A percentile compares a stretch with the other conserved stretches of the same genome.
Conservation (phyloP, 108 stramenopile genomes). For the Epithemia pelagica region DNA sequence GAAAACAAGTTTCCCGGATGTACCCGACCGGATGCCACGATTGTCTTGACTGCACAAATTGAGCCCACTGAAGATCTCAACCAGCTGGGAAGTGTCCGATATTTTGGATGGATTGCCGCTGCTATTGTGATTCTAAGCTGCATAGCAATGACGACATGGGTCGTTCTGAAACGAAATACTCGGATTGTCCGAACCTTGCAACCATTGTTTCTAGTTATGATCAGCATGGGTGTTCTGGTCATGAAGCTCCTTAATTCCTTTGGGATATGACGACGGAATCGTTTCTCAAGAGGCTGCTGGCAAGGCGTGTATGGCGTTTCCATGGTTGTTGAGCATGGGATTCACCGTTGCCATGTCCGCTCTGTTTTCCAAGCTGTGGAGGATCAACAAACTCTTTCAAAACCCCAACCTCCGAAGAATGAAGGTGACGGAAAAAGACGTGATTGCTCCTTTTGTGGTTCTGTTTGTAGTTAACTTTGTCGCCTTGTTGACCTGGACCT, state of each 20-base stretch:
- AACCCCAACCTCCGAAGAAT: slow-evolving; percentile 10
- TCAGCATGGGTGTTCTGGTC: slow-evolving; percentile 34
- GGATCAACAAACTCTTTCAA: slow-evolving; percentile 33
- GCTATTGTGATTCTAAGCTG: slow-evolving; percentile 9
- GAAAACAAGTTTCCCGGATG: slow-evolving; percentile 20
- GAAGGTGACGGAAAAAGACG: slow-evolving; percentile 21
- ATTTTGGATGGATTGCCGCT: slow-evolving; percentile 8
- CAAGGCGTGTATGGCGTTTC: slow-evolving; percentile 31
- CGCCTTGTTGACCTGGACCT: slow-evolving; percentile 18
- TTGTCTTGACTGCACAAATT: slow-evolving; percentile 16
- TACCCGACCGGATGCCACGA: slow-evolving; percentile 15
- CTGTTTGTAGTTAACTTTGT: slow-evolving; percentile 25
- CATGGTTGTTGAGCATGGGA: slow-evolving; percentile 41
- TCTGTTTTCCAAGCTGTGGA: slow-evolving; percentile 48
- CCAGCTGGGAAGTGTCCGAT: slow-evolving; percentile 11
- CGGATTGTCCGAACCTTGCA: slow-evolving; percentile 30
- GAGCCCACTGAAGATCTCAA: slow-evolving; percentile 11
- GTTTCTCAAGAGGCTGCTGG: slow-evolving; percentile 6
- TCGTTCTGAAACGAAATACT: slow-evolving; percentile 10
- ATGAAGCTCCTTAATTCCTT: slow-evolving; percentile 23
- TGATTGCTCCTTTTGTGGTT: slow-evolving; percentile 24
- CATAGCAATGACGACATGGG: slow-evolving; percentile 8
- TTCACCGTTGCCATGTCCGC: slow-evolving; percentile 39
- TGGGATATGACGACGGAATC: slow-evolving; percentile 18
- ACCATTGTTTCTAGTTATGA: slow-evolving; percentile 31